phyloP scores from a whole-genome alignment of 2,329 filamentous ascomycete genomes.

The Ambrosiella xylebori region DNA sequence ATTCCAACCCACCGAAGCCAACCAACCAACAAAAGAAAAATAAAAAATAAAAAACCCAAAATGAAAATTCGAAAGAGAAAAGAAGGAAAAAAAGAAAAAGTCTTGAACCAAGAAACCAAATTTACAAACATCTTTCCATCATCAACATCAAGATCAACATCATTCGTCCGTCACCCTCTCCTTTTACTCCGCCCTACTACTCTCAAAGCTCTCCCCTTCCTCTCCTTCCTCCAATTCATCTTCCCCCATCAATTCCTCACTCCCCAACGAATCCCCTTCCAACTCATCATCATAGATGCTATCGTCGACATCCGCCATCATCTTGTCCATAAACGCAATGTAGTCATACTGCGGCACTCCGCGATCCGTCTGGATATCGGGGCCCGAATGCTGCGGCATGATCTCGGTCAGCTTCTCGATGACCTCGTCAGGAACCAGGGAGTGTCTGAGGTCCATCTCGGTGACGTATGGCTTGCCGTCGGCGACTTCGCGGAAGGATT shows the following conservation, averaged over 20 bases:
- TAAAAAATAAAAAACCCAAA: not conserved
- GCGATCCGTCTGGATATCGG: slow-evolving; percentile 71
- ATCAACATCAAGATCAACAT: not conserved
- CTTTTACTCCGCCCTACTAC: not conserved
- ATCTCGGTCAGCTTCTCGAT: slow-evolving; percentile 81
- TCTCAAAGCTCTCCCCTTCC: not conserved
- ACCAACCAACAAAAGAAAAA: not conserved
- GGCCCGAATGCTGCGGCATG: slow-evolving; percentile 70
- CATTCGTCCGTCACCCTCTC: not conserved
- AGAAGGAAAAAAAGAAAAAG: not conserved
- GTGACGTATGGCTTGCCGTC: slow-evolving; percentile 98
- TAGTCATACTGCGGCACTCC: slow-evolving; percentile 86
- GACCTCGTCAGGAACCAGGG: slow-evolving; percentile 87
- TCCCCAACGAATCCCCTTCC: slow-evolving; percentile 7
- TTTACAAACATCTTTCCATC: not conserved
- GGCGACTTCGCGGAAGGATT: slow-evolving; percentile 91
- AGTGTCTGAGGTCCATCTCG: slow-evolving; percentile 89
- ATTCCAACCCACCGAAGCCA: not conserved
- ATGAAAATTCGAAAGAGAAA: not conserved
- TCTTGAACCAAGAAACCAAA: not conserved
- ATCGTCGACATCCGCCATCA: slow-evolving; percentile 34
- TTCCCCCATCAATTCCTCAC: not conserved
- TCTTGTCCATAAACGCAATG: slow-evolving; percentile 87
- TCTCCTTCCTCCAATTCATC: not conserved
- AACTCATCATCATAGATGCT: slow-evolving; percentile 11